Evolutionary conservation across 2,329 filamentous ascomycete genomes (phyloP), one percentile per base, ranked within the genome.

Genomic region (Xenoacremonium recifei): DNA sequence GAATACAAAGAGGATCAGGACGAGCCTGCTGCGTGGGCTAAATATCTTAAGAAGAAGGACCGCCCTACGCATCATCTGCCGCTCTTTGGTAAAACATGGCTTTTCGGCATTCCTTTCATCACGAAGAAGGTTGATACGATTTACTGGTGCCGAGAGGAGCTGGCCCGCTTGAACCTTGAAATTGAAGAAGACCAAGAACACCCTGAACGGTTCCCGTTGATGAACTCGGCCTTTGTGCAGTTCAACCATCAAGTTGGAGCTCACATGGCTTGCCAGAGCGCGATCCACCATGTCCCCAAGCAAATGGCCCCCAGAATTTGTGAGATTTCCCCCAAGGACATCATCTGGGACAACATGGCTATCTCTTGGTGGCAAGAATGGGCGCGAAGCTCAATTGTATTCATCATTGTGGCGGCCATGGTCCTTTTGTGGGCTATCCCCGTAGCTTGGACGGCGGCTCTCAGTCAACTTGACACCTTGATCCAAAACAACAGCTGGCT

Each of bases 221-320:
- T 96, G 90, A 96, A 88, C 58, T 96, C 92, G 1, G 93, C 93
- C 1, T 99, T 99, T 55, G 90, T 99, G 47, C 93, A 99, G 62
- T 99, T 99, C 75, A 96, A 99, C 59, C 87, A 96, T 60, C 93
- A 99, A 62, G 88, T 96, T 2, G 91, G 92, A 5, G 93, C 93
- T 0, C 93, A 99, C 59, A 97, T 99, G 93, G 93, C 92, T 44
- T 96, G 90, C 62, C 93, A 99, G 63, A 84, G 89, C 35, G 77
- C 95, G 34, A 90, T 87, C 29, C 90, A 97, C 62, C 93, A 99
- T 57, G 66, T 96, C 1, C 93, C 93, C 1, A 88, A 88, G 55
- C 87, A 95, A 34, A 99, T 99, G 93, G 79, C 89, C 1, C 93
- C 93, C 1, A 82, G 93, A 20, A 79, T 88, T 30, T 87, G 96